Evolutionary conservation across 2,329 filamentous ascomycete species (phyloP).

Genomic region (Thelonectria blattea): DNA sequence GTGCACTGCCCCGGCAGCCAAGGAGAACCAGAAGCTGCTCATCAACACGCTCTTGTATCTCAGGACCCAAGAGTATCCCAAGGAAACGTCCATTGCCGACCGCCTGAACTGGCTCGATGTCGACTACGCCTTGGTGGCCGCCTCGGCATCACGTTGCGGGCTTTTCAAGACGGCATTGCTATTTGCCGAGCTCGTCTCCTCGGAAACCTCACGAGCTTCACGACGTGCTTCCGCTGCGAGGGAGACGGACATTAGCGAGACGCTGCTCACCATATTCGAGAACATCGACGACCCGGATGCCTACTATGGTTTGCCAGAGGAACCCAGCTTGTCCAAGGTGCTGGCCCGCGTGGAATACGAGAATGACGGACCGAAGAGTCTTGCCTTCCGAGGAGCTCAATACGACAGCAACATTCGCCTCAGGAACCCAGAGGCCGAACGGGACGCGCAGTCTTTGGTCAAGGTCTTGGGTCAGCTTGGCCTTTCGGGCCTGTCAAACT

Average conservation of each 20-base stretch:
- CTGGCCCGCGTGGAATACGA: constrained; percentile 88
- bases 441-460: constrained; percentile 73
- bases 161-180: constrained; percentile 89
- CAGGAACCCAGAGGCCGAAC: constrained; percentile 58
- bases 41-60: constrained; percentile 86
- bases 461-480: constrained; percentile 81
- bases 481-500: constrained; percentile 83
- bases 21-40: constrained; percentile 72
- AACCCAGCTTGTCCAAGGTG: constrained; percentile 76
- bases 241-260: constrained; percentile 64
- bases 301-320: constrained; percentile 89
- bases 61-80: constrained; percentile 76
- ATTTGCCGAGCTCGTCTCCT: constrained; percentile 76
- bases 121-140: constrained; percentile 72
- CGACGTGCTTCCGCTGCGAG: constrained; percentile 69
- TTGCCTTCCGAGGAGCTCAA: constrained; percentile 89
- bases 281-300: constrained; percentile 95
- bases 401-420: constrained; percentile 83
- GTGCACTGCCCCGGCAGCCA: constrained; percentile 45
- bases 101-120: constrained; percentile 85
- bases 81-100: constrained; percentile 80
- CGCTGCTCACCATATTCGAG: constrained; percentile 83
- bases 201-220: constrained; percentile 62
- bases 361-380: constrained; percentile 81
- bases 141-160: constrained; percentile 76